Base-by-base conservation (phyloP, 2,329 filamentous ascomycete species). In the Fusarium sp. region DNA sequence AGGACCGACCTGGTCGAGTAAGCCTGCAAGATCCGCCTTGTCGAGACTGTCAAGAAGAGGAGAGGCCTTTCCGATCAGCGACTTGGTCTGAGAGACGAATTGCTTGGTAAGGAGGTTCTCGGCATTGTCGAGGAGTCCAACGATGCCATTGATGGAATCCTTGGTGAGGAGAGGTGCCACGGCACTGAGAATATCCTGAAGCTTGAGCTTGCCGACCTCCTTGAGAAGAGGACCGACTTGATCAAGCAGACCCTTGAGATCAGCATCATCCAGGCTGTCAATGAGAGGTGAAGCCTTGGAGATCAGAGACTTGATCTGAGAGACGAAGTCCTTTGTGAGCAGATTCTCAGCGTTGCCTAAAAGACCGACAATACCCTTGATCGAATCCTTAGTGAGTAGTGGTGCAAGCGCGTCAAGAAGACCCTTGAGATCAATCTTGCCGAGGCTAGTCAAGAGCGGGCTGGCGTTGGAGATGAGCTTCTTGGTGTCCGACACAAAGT, bases 181-280 rank as follows among this genome's bases (percentile, higher is more conserved):
- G 4, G 80, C 69, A 3, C 76, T 65, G 0, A 82, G 35, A 2
- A 81, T 62, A 4, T 77, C 75, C 7, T 77, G 54, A 0, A 82
- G 69, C 42, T 82, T 77, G n/a, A 82, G 68, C 49, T 80, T 78
- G 67, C 78, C 70, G 75, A 75, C 72, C 10, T 78, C 66, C 8
- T 77, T 80, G 0, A 84, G 69, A 0, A 84, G 65, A 1, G 82
- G 82, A 9, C 76, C 75, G 4, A 83, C 49, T 5, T 81, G 78
- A 15, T 80, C 74, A 9, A 79, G 67, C 0, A 79, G 27, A 11
- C 76, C 78, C 57, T 78, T 59, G 0, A 84, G 61, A 39, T 84
- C 79, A 14, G 82, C 76, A 47, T 80, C 78, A 46, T 76, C 76
- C 9, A 84, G 67, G 4, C 75, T 79, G 9, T 75, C 71, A 2